Base-by-base conservation (phyloP, 257 asterid genomes). In the Buddleja alternifolia region DNA sequence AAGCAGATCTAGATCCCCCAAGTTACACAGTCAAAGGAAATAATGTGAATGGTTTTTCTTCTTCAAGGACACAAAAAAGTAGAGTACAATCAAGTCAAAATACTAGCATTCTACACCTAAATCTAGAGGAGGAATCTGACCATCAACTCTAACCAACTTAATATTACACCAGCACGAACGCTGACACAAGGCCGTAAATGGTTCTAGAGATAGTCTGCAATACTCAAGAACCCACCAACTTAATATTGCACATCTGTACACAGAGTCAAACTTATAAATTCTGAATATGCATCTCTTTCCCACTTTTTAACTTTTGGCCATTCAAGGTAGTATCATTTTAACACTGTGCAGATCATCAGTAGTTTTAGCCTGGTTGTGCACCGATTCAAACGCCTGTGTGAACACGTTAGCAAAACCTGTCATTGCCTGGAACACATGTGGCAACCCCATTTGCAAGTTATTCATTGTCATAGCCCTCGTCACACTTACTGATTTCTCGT, bases 371-470 rank as follows among this genome's bases (percentile, higher is more conserved):
- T 84, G 93, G 69, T 93, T 90, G 77, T 87, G 89, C 42, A 89
- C 95, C 0, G 93, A 81, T 73, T 94, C 97, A 47, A 89, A 91
- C 14, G 95, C 88, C 54, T 91, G 89, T 0, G 90, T 76, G 71
- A 89, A 94, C 64, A 87, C 95, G 15, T 83, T 91, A 32, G 99
- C 92, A 50, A 89, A 94, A 40, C 96, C 95, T 0, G 99, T 91
- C 81, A 89, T 81, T 6, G 97, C 97, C 84, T 91, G 97, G 69
- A 94, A 94, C 15, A 89, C 97, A 10, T 92, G 93, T 0, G 97
- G 97, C 80, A 94, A 74, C 36, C 97, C 96, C 92, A 91, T 91
- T 51, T 91, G 99, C 25, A 94, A 72, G 73, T 89, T 94, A 73
- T 77, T 94, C 88, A 91, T 71, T 3, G 99, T 91, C 95, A 86